A percentile compares a stretch with the other conserved stretches of the same genome.
Conservation (phyloP, 768 basidiomycete genomes). For the Fomitopsis pulvina region DNA sequence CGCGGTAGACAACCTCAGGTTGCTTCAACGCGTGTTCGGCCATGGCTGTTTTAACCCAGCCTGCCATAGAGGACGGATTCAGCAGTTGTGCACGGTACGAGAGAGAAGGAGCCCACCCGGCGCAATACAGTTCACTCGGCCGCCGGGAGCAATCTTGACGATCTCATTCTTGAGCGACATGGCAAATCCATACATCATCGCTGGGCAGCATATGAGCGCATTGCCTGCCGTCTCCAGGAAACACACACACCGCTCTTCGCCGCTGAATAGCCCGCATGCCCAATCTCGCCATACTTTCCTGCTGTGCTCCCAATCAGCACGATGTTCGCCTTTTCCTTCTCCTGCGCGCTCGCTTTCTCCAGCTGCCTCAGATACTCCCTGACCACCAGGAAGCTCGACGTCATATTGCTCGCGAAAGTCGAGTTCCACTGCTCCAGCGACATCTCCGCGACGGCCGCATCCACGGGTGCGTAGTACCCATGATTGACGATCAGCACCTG, state of each 20-base stretch:
- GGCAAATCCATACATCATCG: conserved; percentile 68
- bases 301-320: conserved; percentile 66
- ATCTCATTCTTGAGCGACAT: conserved; percentile 75
- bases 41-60: conserved; percentile 53
- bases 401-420: conserved; percentile 58
- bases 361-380: conserved; percentile 51
- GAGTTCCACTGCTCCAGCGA: conserved; percentile 54
- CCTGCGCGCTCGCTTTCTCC: conserved; percentile 24
- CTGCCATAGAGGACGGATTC: conserved; percentile 2
- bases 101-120: conserved; percentile 43
- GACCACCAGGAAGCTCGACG: conserved; percentile 60
- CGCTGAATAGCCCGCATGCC: conserved; percentile 60
- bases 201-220: conserved; percentile 24
- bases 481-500: conserved; percentile 61
- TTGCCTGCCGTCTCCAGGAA: neutral
- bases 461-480: conserved; percentile 30
- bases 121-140: conserved; percentile 59
- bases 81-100: neutral
- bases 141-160: conserved; percentile 63
- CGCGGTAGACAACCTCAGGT: conserved; percentile 44
- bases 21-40: conserved; percentile 50
- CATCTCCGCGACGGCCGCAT: conserved; percentile 47
- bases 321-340: conserved; percentile 51
- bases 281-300: conserved; percentile 67
- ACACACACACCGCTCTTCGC: conserved; percentile 54